These are phyloP conservation scores for Eleusine coracana DNA, from an alignment of 176 grass and related monocot genomes.

Conservation along the genomic window DNA sequence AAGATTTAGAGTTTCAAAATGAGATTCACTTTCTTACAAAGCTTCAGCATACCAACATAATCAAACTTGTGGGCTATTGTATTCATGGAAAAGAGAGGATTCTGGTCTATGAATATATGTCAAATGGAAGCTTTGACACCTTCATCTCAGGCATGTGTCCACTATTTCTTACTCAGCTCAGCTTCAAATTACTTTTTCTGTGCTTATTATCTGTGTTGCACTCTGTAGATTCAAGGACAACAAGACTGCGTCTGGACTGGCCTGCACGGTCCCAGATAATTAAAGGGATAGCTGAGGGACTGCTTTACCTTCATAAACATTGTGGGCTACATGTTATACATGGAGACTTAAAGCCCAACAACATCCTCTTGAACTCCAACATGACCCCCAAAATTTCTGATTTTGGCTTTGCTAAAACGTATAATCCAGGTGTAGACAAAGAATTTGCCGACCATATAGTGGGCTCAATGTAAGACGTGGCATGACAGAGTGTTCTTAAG, in stretches of 20 bases:
- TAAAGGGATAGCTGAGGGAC: conserved; percentile 45
- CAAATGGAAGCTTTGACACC: conserved; percentile 31
- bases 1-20: conserved; percentile 17
- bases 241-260: conserved; percentile 33
- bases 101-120: conserved; percentile 49
- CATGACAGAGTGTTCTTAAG: not conserved
- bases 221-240: not conserved
- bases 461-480: conserved; percentile 20
- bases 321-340: conserved; percentile 39
- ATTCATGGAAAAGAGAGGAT: conserved; percentile 35
- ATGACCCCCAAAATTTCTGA: conserved; percentile 53
- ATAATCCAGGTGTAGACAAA: conserved; percentile 9
- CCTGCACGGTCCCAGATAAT: conserved; percentile 13
- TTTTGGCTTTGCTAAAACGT: conserved; percentile 40
- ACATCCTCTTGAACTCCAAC: conserved; percentile 49
- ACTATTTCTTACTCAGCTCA: not conserved
- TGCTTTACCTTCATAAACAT: conserved; percentile 41
- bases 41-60: conserved; percentile 47
- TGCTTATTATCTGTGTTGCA: not conserved
- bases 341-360: conserved; percentile 49
- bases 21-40: conserved; percentile 17
- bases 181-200: not conserved
- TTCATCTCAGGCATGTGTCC: conserved; percentile 29
- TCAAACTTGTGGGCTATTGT: conserved; percentile 37
- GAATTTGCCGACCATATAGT: conserved; percentile 15